Evolutionary conservation across 2,329 filamentous ascomycete species (phyloP), one percentile per base, ranked within the genome.

Genomic region (Hypoxylon sp.): DNA sequence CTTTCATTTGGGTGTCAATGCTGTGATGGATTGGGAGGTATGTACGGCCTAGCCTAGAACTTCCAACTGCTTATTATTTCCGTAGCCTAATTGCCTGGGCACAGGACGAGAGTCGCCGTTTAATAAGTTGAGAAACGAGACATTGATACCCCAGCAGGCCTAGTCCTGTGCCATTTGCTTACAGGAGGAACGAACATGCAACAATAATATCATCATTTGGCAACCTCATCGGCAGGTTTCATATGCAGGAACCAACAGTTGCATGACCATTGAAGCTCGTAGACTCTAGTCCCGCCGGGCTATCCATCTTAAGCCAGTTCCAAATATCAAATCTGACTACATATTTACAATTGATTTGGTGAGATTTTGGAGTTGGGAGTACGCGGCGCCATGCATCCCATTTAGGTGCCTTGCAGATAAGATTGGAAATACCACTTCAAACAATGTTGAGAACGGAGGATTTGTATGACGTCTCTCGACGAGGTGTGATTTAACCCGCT

Each of bases 381-480:
- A 31, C 14, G 31, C 51, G 56, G 64, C 31, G 58, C 61, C 40
- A 44, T 65, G 68, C 57, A 60, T 37, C 31, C 65, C 61, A 27
- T 69, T 67, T 70, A 31, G 68, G 70, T 65, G 53, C 63, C 68
- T 72, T 71, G 68, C 70, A 72, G 62, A 50, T 62, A 44, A 61
- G 44, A 61, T 46, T 57, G 33, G 30, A 37, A 55, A 50, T 71
- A 64, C 67, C 51, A 71, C 64, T 60, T 61, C 64, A 67, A 62
- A 56, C 61, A 51, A 64, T 48, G 37, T 40, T 35, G 46, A 42
- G 42, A 56, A 40, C 27, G 55, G 37, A 65, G 57, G 69, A 70
- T 68, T 68, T 64, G 33, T 48, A 67, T 64, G 67, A 68, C 54
- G 37, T 58, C 20, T 46, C 27, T 44, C 31, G 54, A 55, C 31